phyloP scores from a whole-genome alignment of 352 stramenopile genomes.

The Globisporangium mamillatum region DNA sequence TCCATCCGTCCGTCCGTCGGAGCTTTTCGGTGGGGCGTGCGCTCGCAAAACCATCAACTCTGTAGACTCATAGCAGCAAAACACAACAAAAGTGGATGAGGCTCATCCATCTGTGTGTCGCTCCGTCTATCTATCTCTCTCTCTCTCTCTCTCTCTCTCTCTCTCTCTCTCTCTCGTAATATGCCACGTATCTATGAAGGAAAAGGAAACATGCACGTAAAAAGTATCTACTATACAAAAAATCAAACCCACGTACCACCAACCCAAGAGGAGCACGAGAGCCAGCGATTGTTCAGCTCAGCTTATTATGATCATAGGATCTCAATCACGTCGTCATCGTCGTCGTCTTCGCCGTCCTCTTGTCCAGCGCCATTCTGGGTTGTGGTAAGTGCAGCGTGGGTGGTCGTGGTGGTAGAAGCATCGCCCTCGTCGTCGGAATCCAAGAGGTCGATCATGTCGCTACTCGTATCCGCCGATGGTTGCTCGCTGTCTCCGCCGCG shows the following conservation, averaged over 20 bases:
- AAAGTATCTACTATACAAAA: background rate
- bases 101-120: background rate
- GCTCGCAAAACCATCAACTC: background rate
- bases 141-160: background rate
- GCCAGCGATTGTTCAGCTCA: background rate
- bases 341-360: conserved; percentile 8
- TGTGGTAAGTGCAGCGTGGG: background rate
- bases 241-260: background rate
- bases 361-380: background rate
- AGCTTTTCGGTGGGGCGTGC: background rate
- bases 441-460: conserved; percentile 56
- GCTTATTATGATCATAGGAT: conserved; percentile 11
- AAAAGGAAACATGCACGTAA: background rate
- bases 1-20: too few relatives aligned
- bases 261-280: background rate
- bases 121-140: background rate
- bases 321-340: conserved; percentile 26
- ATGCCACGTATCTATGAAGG: background rate
- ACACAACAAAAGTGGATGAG: background rate
- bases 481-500: conserved; percentile 10
- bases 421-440: conserved; percentile 48
- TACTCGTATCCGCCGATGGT: conserved; percentile 24
- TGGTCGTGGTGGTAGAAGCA: background rate
- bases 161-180: background rate
- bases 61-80: background rate